Conservation (phyloP, 495 filamentous ascomycete genomes). For the Neurospora sp. region DNA sequence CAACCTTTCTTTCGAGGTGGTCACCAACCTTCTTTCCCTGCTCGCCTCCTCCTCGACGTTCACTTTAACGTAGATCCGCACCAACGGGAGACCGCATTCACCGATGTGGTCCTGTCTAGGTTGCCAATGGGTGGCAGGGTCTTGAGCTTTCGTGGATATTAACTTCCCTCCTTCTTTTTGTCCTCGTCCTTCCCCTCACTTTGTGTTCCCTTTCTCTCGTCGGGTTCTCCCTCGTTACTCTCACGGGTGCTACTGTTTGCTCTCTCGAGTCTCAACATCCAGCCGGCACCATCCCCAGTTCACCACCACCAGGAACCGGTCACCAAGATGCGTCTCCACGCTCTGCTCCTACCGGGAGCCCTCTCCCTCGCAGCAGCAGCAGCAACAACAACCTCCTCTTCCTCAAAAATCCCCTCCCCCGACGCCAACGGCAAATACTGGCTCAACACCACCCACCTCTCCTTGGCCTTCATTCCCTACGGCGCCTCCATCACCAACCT, state of each 20-base stretch:
- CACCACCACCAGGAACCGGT: background rate
- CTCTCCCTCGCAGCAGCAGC: conserved; percentile 9
- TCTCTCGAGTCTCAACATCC: background rate
- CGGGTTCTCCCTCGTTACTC: background rate
- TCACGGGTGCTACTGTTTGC: background rate
- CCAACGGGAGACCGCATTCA: background rate
- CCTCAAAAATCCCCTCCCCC: conserved; percentile 15
- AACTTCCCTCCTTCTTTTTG: background rate
- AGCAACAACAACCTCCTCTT: conserved; percentile 6
- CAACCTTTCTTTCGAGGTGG: background rate
- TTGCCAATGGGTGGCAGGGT: background rate
- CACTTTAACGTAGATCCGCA: background rate
- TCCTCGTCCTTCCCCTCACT: background rate
- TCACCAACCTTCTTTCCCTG: background rate
- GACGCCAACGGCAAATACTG: conserved; percentile 54
- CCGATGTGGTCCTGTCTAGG: background rate
- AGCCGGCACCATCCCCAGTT: background rate
- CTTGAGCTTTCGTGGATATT: background rate
- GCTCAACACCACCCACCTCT: conserved; percentile 62
- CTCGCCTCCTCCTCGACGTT: background rate
- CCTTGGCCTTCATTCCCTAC: conserved; percentile 65
- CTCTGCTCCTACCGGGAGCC: conserved; percentile 11
- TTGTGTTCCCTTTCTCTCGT: background rate
- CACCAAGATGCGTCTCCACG: conserved; percentile 11
- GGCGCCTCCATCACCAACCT: conserved; percentile 70